Percentiles rank a stretch among this genome's conserved stretches.
Evolutionary conservation across 169 alveolate genomes (phyloP).

Genomic region (Plasmodium malariae): DNA sequence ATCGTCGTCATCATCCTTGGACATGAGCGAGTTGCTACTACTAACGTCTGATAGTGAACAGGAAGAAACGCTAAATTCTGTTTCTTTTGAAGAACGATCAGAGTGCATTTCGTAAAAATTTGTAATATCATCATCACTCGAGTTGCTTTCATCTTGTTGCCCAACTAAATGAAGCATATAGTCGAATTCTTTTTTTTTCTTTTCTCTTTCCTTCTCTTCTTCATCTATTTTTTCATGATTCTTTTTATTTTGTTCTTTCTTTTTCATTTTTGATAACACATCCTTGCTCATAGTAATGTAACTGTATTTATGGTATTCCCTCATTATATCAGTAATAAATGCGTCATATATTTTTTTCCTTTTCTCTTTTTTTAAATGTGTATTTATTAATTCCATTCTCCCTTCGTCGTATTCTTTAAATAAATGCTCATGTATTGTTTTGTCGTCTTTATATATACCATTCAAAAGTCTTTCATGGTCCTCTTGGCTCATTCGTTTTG

Average conservation of each 20-base stretch:
- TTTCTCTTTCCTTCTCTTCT: not conserved
- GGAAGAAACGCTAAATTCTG: not conserved
- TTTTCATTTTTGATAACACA: constrained; percentile 17
- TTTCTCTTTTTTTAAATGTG: not conserved
- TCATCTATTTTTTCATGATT: not conserved
- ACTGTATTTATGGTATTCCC: constrained; percentile 29
- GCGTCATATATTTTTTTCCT: not conserved
- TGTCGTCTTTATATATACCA: constrained; percentile 36
- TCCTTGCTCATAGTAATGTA: constrained; percentile 29
- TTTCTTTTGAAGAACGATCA: not conserved
- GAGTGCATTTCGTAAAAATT: not conserved
- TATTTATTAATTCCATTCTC: not conserved
- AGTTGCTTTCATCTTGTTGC: constrained; percentile 7
- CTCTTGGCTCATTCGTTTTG: constrained; percentile 17
- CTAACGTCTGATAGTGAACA: not conserved
- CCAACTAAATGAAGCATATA: constrained; percentile 36
- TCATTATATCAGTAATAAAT: constrained; percentile 9
- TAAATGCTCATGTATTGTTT: not conserved
- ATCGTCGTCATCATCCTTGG: too few species aligned
- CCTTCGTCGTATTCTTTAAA: not conserved
- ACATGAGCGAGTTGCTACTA: too few species aligned
- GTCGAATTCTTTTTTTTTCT: constrained; percentile 9
- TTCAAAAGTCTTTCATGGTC: not conserved
- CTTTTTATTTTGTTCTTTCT: not conserved
- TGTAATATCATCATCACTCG: constrained; percentile 9